Percentiles rank a stretch among this genome's conserved stretches.
These are phyloP conservation scores for Teratosphaeria gauchensis DNA, from an alignment of 2,329 filamentous ascomycete genomes.

Conservation along the genomic window DNA sequence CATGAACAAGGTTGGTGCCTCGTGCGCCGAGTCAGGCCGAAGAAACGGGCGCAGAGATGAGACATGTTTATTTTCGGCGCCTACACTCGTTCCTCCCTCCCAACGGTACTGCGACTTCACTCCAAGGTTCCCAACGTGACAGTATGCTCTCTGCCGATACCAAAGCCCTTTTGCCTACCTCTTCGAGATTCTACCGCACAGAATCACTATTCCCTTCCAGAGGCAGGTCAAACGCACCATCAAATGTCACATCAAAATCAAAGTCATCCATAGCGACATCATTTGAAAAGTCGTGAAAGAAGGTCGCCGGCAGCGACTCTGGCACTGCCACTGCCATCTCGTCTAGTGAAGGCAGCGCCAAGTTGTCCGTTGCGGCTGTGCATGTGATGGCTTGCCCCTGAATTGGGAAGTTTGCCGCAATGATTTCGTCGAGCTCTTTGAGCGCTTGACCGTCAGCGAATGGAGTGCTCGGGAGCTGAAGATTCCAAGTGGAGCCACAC, in stretches of 20 bases:
- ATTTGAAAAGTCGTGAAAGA: not conserved
- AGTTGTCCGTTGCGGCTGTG: not conserved
- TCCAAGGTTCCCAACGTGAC: too few species aligned
- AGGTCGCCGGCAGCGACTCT: not conserved
- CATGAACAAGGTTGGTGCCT: not conserved
- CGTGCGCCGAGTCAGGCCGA: not conserved
- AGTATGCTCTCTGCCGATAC: too few species aligned
- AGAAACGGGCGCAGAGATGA: too few species aligned
- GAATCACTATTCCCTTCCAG: constrained; percentile 7
- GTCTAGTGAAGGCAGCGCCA: not conserved
- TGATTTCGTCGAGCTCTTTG: constrained; percentile 14
- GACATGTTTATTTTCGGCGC: too few species aligned
- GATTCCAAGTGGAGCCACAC: not conserved
- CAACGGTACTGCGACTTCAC: too few species aligned
- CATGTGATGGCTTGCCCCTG: not conserved
- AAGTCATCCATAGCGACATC: constrained; percentile 9
- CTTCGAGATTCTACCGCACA: not conserved
- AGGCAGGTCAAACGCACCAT: constrained; percentile 20
- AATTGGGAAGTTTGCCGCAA: constrained; percentile 10
- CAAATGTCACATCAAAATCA: constrained; percentile 13
- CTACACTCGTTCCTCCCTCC: too few species aligned
- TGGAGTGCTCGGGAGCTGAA: not conserved
- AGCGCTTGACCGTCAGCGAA: constrained; percentile 9
- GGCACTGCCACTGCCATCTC: not conserved
- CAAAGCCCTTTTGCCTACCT: not conserved